Percentiles rank a stretch among this genome's conserved stretches.
These are phyloP conservation scores for Solanum medicagineum DNA, from an alignment of 257 asterid genomes.

Conservation along the genomic window DNA sequence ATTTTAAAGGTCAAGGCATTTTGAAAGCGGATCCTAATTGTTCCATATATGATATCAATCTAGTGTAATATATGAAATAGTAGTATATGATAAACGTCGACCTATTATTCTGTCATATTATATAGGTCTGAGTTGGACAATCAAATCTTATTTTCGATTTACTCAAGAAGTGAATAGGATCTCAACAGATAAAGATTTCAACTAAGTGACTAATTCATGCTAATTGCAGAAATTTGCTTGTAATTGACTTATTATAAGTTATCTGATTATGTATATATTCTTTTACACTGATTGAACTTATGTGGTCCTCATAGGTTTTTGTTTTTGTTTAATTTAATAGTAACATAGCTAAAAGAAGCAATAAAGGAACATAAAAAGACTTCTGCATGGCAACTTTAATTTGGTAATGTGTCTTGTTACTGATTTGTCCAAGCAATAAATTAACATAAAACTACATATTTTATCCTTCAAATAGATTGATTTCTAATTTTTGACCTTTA, in stretches of 20 bases:
- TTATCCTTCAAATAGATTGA: background rate
- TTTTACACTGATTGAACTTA: background rate
- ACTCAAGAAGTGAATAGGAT: background rate
- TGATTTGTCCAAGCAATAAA: background rate
- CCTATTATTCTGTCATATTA: background rate
- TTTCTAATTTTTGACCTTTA: no score
- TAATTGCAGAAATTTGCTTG: background rate
- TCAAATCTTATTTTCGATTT: background rate
- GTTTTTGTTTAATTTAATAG: background rate
- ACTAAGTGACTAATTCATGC: background rate
- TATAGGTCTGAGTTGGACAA: background rate
- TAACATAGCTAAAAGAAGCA: background rate
- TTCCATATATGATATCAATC: background rate
- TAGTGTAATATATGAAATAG: background rate
- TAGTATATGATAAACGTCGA: background rate
- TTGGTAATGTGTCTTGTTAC: background rate
- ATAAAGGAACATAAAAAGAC: background rate
- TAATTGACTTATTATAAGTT: background rate
- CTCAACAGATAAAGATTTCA: background rate
- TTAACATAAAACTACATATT: no score
- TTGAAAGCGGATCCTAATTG: background rate
- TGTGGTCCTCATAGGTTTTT: background rate
- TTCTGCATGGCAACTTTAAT: background rate
- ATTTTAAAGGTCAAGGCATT: background rate
- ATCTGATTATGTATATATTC: background rate